phyloP scores from a whole-genome alignment of 2,329 filamentous ascomycete species.

The Fusarium sp. region DNA sequence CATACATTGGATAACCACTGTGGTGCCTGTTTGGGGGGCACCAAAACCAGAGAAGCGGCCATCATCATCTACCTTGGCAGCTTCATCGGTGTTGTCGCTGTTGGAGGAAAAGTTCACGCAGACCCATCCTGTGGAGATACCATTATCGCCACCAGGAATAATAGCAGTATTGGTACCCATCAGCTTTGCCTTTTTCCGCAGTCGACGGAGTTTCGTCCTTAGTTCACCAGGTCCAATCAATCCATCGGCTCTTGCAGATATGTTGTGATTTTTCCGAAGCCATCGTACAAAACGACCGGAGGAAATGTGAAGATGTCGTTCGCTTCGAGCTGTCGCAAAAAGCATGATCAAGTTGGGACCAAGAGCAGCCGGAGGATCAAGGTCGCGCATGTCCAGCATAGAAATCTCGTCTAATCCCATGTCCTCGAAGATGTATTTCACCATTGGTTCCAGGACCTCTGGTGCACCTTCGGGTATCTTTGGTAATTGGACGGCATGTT shows the following conservation, averaged over 20 bases:
- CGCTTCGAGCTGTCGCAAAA: constrained; percentile 87
- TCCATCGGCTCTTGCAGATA: constrained; percentile 84
- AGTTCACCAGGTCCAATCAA: constrained; percentile 89
- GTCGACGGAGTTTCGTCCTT: constrained; percentile 83
- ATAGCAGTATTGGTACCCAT: constrained; percentile 76
- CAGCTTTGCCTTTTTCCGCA: constrained; percentile 82
- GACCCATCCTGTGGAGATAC: constrained; percentile 93
- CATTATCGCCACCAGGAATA: constrained; percentile 76
- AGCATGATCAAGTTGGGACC: constrained; percentile 93
- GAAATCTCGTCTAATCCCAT: constrained; percentile 85
- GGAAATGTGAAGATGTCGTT: constrained; percentile 91
- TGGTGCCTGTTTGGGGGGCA: constrained; percentile 56
- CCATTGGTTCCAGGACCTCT: constrained; percentile 72
- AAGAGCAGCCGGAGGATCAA: constrained; percentile 87
- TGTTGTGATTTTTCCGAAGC: constrained; percentile 76
- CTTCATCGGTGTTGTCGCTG: constrained; percentile 61
- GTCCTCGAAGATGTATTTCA: constrained; percentile 83
- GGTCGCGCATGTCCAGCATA: constrained; percentile 81
- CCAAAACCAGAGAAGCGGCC: constrained; percentile 83
- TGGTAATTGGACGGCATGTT: constrained; percentile 60
- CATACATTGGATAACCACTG: constrained; percentile 66
- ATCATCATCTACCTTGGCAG: constrained; percentile 55
- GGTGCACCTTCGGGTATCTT: constrained; percentile 74
- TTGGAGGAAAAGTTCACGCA: constrained; percentile 88
- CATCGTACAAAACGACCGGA: constrained; percentile 90